A percentile compares a stretch with the other conserved stretches of the same genome.
Conservation (phyloP, 306 rosid genomes). For the Carpinus viminea region DNA sequence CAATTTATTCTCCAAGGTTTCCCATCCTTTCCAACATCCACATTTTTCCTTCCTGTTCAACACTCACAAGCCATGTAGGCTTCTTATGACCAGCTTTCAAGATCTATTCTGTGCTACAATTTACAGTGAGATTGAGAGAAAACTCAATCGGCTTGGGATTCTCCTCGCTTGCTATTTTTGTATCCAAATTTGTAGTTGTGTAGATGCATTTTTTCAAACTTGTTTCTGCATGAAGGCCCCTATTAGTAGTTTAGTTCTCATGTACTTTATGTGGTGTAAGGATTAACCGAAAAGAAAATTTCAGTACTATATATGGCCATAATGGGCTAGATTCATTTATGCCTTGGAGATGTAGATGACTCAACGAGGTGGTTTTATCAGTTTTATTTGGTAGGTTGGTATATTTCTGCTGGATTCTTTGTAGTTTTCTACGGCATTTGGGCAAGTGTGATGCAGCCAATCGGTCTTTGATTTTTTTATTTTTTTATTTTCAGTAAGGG, state of each 20-base stretch:
- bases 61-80: neutral
- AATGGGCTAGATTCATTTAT: neutral
- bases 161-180: neutral
- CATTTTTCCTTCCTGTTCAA: neutral
- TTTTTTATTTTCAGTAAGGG: too few species aligned
- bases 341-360: neutral
- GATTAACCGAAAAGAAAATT: too few species aligned
- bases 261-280: too few species aligned
- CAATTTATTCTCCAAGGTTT: neutral
- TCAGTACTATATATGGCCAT: too few species aligned
- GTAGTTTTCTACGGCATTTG: neutral
- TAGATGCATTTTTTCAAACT: neutral
- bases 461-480: too few species aligned
- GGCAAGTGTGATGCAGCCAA: too few species aligned
- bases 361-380: neutral
- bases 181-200: neutral
- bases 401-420: neutral
- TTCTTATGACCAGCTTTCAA: neutral
- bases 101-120: neutral
- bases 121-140: neutral
- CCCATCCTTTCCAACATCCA: neutral
- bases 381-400: neutral
- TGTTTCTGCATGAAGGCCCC: neutral
- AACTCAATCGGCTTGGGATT: neutral
- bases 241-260: neutral